Percentiles rank a stretch among this genome's conserved stretches.
Evolutionary conservation across 108 stramenopile species (phyloP).

Genomic region (Fragilaria radians): DNA sequence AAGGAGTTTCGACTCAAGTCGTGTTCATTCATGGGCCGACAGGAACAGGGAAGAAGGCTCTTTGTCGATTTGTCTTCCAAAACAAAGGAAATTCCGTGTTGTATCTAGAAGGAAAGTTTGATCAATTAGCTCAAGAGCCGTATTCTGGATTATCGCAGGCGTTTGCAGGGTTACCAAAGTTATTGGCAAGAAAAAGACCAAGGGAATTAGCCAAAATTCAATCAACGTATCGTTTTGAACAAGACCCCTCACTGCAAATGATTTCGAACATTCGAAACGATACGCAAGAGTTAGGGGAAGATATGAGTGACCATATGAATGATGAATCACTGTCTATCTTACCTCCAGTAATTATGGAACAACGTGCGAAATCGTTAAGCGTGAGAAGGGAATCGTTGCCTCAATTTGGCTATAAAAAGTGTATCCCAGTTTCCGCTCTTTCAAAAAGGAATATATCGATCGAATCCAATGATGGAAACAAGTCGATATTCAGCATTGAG

Average conservation of each 20-base stretch:
- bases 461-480: neutral
- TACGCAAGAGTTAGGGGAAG: neutral
- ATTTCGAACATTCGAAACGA: neutral
- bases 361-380: neutral
- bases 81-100: conserved; percentile 1
- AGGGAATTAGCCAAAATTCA: conserved; percentile 4
- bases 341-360: neutral
- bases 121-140: conserved; percentile 7
- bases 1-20: neutral
- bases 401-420: neutral
- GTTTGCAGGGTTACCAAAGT: conserved; percentile 1
- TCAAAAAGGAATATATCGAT: neutral
- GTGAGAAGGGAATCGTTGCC: neutral
- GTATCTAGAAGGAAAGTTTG: conserved; percentile 17
- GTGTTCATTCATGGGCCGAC: neutral
- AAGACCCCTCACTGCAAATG: conserved; percentile 8
- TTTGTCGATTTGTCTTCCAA: neutral
- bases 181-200: neutral
- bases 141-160: conserved; percentile 19
- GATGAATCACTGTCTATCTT: neutral
- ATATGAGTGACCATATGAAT: neutral
- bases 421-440: neutral
- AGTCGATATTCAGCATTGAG: neutral
- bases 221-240: conserved; percentile 6
- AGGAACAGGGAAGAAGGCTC: conserved; percentile 3